Conservation (phyloP, 2,329 filamentous ascomycete species). For the Botrytis deweyae region DNA sequence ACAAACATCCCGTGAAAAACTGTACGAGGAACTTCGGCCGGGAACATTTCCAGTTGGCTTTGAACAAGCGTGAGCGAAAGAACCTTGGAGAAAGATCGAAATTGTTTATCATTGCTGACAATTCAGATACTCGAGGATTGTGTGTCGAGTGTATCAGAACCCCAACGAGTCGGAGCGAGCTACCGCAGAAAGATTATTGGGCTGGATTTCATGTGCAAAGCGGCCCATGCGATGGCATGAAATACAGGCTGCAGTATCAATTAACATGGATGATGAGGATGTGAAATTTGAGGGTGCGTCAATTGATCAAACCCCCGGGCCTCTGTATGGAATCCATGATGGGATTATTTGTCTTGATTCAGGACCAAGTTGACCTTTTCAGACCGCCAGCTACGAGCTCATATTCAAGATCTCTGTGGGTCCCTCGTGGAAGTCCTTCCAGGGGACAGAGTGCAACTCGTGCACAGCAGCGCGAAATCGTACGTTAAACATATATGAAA, state of each 20-base stretch:
- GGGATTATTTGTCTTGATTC: background rate
- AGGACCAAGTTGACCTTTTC: background rate
- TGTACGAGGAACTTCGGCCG: slow-evolving; percentile 23
- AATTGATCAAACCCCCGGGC: background rate
- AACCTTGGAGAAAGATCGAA: background rate
- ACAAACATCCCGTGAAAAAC: slow-evolving; percentile 18
- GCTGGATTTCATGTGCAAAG: slow-evolving; percentile 44
- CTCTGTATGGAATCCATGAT: background rate
- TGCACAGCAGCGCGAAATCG: slow-evolving; percentile 42
- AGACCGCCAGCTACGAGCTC: slow-evolving; percentile 30
- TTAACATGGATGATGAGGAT: slow-evolving; percentile 35
- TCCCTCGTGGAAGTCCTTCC: slow-evolving; percentile 40
- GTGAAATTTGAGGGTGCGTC: slow-evolving; percentile 36
- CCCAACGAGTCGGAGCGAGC: slow-evolving; percentile 20
- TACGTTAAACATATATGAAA: slow-evolving; percentile 25
- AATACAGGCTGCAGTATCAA: slow-evolving; percentile 43
- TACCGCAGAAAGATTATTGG: slow-evolving; percentile 35
- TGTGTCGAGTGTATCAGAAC: slow-evolving; percentile 17
- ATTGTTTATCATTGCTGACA: background rate
- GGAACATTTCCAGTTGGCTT: slow-evolving; percentile 24
- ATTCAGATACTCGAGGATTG: slow-evolving; percentile 21
- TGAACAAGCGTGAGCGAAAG: slow-evolving; percentile 27
- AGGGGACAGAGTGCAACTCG: slow-evolving; percentile 40
- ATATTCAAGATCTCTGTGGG: slow-evolving; percentile 41
- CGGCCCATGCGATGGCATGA: slow-evolving; percentile 44